Conservation (phyloP, 768 basidiomycete species). For the Scleroderma citrinum region DNA sequence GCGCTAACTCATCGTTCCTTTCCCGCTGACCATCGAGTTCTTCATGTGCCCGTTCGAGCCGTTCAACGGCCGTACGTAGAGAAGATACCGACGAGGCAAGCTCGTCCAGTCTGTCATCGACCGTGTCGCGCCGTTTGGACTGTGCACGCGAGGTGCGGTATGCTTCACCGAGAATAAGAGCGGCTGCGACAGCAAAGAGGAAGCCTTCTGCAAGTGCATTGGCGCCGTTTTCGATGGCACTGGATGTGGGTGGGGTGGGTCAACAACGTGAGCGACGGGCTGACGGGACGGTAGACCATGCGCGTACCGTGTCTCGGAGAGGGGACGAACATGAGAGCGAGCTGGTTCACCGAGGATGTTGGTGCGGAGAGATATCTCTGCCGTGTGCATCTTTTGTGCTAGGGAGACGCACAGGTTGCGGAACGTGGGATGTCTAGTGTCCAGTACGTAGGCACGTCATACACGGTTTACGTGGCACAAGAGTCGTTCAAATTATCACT, state of each 20-base stretch:
- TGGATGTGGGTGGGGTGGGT: conserved; percentile 19
- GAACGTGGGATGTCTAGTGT: conserved; percentile 62
- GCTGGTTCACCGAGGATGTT: conserved; percentile 71
- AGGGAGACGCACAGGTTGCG: conserved; percentile 64
- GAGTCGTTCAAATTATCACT: neutral
- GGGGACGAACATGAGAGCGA: conserved; percentile 54
- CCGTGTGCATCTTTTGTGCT: conserved; percentile 68
- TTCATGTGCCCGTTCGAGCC: conserved; percentile 40
- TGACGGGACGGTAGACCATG: too few relatives aligned
- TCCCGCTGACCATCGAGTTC: conserved; percentile 26
- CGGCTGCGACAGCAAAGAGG: conserved; percentile 70
- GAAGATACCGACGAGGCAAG: conserved; percentile 43
- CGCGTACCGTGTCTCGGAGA: conserved; percentile 62
- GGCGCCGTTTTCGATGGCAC: conserved; percentile 83
- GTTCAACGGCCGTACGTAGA: conserved; percentile 38
- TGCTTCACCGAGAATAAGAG: conserved; percentile 68
- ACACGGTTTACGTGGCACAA: neutral
- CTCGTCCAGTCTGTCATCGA: conserved; percentile 66
- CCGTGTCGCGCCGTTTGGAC: conserved; percentile 62
- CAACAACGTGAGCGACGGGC: neutral
- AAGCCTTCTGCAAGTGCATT: conserved; percentile 83
- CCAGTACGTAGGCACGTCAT: neutral
- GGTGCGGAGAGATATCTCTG: conserved; percentile 62
- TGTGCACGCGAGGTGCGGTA: conserved; percentile 69
- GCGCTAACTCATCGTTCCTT: conserved; percentile 59